Evolutionary conservation across 2,329 filamentous ascomycete genomes (phyloP), one percentile per base, ranked within the genome.

Genomic region (Ceratocystiopsis brevicomis): DNA sequence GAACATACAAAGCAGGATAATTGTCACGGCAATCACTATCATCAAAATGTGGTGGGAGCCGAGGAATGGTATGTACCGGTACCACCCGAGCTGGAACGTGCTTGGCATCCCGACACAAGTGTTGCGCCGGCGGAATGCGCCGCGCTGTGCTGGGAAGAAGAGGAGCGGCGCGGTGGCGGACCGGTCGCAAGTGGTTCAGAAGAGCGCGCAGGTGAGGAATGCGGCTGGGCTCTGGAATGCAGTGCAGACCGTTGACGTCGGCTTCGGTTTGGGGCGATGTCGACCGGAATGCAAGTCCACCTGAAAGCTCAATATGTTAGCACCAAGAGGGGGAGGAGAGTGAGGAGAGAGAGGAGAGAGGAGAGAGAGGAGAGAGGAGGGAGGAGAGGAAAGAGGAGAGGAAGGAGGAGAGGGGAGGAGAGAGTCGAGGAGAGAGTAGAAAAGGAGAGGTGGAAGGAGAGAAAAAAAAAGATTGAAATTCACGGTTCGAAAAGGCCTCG

Each of bases 1-100:
- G 32, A 30, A 71, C 85, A 65, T 68, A 94, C 87, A 96, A 52
- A 98, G 70, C 58, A 98, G 68, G 61, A 98, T 93, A 56, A 98
- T 94, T 39, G 87, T 76, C 46, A 95, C 67, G 44, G 83, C 87
- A 57, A 98, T 94, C 52, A 98, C 66, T 54, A 98, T 85, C 90
- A 98, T 98, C 60, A 98, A 73, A 51, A 96, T 81, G 75, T 98
- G 75, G 57, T 80, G 77, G 56, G 80, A 80, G 51, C 77, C 77
- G 46, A 81, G 67, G 57, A 81, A 80, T 52, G 77, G 77, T 58
- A 81, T 63, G 53, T 71, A 74, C 56, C 74, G 60, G 53, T 66
- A 63, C 66, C 66, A 69, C 50, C 66, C 66, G 48, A 67, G 52
- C 50, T 63, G 62, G 45, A 69, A 39, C 33, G 40, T 62, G 45